A percentile compares a stretch with the other conserved stretches of the same genome.
phyloP scores from a whole-genome alignment of 1,139 yeast species.

The Tardiomyces digboiensis region DNA sequence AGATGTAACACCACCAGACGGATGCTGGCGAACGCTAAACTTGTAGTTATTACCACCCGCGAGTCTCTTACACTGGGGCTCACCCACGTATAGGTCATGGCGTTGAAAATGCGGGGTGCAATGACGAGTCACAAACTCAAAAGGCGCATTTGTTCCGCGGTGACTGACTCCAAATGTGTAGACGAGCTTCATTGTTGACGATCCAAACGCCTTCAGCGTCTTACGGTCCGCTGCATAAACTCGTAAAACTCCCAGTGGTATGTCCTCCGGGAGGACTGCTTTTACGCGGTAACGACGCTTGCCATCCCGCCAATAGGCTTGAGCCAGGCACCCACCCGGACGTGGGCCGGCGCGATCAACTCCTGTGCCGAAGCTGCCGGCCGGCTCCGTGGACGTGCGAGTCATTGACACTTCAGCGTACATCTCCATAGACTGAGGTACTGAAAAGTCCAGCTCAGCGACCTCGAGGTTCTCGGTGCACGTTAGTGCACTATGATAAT shows the following conservation, averaged over 20 bases:
- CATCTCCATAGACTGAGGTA: conserved; percentile 65
- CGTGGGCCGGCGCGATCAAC: conserved; percentile 21
- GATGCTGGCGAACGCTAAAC: conserved; percentile 57
- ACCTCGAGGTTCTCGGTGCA: conserved; percentile 66
- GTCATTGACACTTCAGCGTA: conserved; percentile 41
- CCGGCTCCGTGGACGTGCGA: conserved; percentile 12
- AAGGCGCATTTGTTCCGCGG: conserved; percentile 48
- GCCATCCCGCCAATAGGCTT: conserved; percentile 59
- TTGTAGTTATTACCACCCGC: conserved; percentile 48
- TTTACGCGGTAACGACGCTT: conserved; percentile 67
- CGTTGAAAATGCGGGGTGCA: conserved; percentile 62
- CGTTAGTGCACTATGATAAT: conserved; percentile 70
- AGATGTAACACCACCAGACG: conserved; percentile 45
- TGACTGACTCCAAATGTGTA: conserved; percentile 74
- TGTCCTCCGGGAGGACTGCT: conserved; percentile 65
- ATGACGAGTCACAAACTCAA: conserved; percentile 60
- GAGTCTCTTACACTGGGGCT: conserved; percentile 70
- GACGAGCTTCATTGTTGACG: conserved; percentile 51
- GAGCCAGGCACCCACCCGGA: conserved; percentile 48
- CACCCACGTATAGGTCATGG: conserved; percentile 70
- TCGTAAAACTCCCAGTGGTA: conserved; percentile 61
- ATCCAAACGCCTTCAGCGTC: conserved; percentile 45
- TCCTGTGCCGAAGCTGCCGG: conserved; percentile 9
- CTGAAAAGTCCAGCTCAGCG: conserved; percentile 64
- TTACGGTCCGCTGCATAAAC: conserved; percentile 68